phyloP scores from a whole-genome alignment of 352 stramenopile genomes.

The Saprolegnia diclina region DNA sequence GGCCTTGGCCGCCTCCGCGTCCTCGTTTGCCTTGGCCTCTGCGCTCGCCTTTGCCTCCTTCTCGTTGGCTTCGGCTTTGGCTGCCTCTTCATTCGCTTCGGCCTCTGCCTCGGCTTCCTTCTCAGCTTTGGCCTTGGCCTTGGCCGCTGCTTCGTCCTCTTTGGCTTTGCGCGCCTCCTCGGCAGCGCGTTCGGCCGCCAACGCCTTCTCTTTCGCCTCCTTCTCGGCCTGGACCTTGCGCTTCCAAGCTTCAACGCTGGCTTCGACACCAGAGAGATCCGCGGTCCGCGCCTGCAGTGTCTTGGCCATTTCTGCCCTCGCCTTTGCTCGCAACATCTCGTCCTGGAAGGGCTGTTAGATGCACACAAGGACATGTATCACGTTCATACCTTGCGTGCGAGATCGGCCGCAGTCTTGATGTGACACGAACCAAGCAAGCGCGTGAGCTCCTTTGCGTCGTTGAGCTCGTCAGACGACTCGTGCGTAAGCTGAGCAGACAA shows the following conservation, averaged over 20 bases:
- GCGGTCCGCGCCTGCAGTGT: neutral
- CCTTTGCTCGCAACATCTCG: neutral
- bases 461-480: neutral
- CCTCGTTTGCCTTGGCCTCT: neutral
- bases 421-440: neutral
- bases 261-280: neutral
- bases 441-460: neutral
- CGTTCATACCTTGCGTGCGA: neutral
- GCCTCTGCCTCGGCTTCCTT: neutral
- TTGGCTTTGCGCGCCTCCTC: neutral
- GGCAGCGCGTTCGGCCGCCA: neutral
- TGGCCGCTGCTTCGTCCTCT: neutral
- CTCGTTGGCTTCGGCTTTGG: neutral
- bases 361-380: neutral
- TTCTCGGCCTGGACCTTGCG: neutral
- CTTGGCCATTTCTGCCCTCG: neutral
- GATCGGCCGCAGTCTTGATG: neutral
- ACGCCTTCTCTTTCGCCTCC: neutral
- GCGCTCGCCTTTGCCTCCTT: neutral
- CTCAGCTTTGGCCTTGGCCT: neutral
- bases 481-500: neutral
- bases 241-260: neutral
- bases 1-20: too few species aligned
- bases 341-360: neutral
- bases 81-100: neutral